Evolutionary conservation across 2,329 filamentous ascomycete genomes (phyloP), one percentile per base, ranked within the genome.

Genomic region (Alternaria hordeiaustralica): DNA sequence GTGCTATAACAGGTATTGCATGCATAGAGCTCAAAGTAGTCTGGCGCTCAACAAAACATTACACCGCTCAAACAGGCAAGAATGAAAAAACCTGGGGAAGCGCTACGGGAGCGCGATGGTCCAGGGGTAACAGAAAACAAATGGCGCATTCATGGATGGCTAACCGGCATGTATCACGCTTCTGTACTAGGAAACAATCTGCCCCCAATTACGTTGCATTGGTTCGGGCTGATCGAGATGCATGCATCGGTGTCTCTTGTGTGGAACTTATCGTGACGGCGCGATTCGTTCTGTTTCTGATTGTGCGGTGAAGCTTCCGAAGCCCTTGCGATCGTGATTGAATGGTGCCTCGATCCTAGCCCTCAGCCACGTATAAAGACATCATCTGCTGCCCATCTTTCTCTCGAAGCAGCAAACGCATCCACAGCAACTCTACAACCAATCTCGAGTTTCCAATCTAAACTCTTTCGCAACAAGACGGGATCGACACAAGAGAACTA

Each of bases 401-500:
- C 66, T 68, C 68, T 72, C 62, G 50, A 73, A 64, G 50, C 61
- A 74, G 71, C 66, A 74, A 67, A 65, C 36, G 64, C 62, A 73
- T 75, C 71, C 30, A 53, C 49, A 69, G 63, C 63, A 71, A 60
- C 65, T 50, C 65, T 66, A 65, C 62, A 68, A 68, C 67, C 65
- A 66, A 58, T 57, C 61, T 69, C 58, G 66, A 70, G 58, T 69
- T 68, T 61, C 36, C 61, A 69, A 65, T 69, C 61, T 61, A 58
- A 59, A 62, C 62, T 67, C 60, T 47, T 61, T 36, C 33, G 33
- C 36, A 41, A 60, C 62, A 71, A 67, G 68, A 70, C 70, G 69
- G 69, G 71, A 77, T 75, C 71, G 63, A 69, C 74, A 33, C 58
- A 64, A 70, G 70, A 77, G 71, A 76, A 76, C 75, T 74, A 75